These are phyloP conservation scores for Phytopythium boreale DNA, from an alignment of 352 stramenopile genomes.

Conservation along the genomic window DNA sequence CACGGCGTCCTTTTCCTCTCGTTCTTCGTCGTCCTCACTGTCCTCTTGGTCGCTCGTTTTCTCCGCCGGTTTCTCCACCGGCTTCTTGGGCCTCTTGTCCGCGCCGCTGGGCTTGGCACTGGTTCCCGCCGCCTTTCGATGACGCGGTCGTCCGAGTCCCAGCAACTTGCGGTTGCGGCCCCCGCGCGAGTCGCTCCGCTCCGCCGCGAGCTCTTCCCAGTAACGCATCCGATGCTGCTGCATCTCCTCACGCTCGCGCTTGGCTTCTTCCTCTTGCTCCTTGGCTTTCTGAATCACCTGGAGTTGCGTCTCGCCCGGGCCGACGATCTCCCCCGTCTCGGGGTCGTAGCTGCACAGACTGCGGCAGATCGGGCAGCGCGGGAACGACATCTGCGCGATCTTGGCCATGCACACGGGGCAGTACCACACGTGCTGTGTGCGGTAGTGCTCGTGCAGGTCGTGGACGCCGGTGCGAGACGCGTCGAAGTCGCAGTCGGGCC, in stretches of 20 bases:
- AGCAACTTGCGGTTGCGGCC: conserved; percentile 31
- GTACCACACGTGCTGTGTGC: conserved; percentile 64
- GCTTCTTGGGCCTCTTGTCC: not conserved
- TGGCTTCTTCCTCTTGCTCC: conserved; percentile 38
- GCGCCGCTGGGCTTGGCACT: not conserved
- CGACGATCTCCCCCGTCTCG: conserved; percentile 50
- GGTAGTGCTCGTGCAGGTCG: conserved; percentile 76
- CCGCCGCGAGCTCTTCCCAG: conserved; percentile 42
- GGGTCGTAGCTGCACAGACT: conserved; percentile 61
- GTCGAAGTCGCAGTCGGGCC: conserved; percentile 51
- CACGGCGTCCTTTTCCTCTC: conserved; percentile 7
- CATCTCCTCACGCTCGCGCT: conserved; percentile 50
- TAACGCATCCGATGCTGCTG: conserved; percentile 63
- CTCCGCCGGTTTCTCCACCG: too few species aligned
- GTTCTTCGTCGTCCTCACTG: not conserved
- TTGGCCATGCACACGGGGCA: conserved; percentile 75
- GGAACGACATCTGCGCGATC: conserved; percentile 65
- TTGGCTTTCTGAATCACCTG: conserved; percentile 38
- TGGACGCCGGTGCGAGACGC: conserved; percentile 51
- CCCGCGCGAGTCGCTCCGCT: conserved; percentile 22
- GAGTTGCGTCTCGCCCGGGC: conserved; percentile 56
- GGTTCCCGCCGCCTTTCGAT: not conserved
- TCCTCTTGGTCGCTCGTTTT: not conserved
- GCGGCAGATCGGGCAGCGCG: conserved; percentile 53
- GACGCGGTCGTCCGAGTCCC: conserved; percentile 17